Base-by-base conservation (phyloP, 148 eudicot species). In the Fagopyrum tataricum region DNA sequence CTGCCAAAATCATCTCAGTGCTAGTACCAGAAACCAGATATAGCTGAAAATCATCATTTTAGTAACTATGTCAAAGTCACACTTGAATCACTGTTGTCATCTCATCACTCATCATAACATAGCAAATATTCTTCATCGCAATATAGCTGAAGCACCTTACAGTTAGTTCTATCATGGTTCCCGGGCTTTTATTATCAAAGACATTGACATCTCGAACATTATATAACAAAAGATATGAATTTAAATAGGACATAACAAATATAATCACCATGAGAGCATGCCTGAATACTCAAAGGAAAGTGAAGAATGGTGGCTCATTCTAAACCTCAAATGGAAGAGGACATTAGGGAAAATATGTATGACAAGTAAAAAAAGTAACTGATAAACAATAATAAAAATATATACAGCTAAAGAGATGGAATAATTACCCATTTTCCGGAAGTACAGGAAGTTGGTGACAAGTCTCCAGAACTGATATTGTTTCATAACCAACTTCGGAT, bases 401-500 rank as follows among this genome's bases (percentile, higher is more conserved):
- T n/a, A n/a, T 40, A 56, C 64, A 21, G 18, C 24, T n/a, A 43
- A 18, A 26, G 6, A 69, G 37, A 69, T 4, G 26, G 44, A 44
- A 58, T 13, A 56, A 41, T 84, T 86, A 95, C 99, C 99, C 99
- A 95, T 91, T 67, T 95, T 95, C 46, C 99, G 87, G 85, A 95
- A 92, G 83, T 95, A 95, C 66, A 95, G 79, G 81, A 95, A 95
- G 78, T 95, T 95, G 53, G 99, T 95, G 40, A 95, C 67, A 43
- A 95, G 94, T 10, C 99, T 90, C 99, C 99, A 95, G 67, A 90
- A 70, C 78, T 95, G 96, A 78, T 95, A 95, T 37, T 88, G 92
- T 84, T 95, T 95, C 81, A 92, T 84, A 61, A 95, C 98, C 53
- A 88, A 92, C 76, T 59, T 86, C 7, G 98, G 98, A 69, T 91